phyloP scores from a whole-genome alignment of 2,329 filamentous ascomycete species.

The Colletotrichum sansevieriae region DNA sequence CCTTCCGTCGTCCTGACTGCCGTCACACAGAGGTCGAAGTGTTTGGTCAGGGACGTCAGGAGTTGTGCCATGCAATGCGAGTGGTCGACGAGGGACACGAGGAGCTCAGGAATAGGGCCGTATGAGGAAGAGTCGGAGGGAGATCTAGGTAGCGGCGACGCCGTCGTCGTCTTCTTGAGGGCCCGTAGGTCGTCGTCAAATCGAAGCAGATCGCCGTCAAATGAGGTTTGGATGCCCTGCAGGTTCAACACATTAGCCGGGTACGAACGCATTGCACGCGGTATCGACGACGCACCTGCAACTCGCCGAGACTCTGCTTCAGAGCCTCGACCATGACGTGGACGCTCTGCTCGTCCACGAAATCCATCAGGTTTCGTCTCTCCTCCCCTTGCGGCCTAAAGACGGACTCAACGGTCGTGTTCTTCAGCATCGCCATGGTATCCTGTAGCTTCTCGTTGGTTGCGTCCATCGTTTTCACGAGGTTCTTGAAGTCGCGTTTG shows the following conservation, averaged over 20 bases:
- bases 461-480: slow-evolving; percentile 75
- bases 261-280: neutral
- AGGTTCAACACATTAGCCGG: neutral
- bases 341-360: slow-evolving; percentile 80
- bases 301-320: slow-evolving; percentile 77
- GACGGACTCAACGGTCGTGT: slow-evolving; percentile 73
- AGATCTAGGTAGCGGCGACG: slow-evolving; percentile 51
- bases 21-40: slow-evolving; percentile 94
- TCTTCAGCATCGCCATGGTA: slow-evolving; percentile 75
- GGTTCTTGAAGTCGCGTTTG: slow-evolving; percentile 70
- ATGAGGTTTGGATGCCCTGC: slow-evolving; percentile 75
- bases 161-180: slow-evolving; percentile 70
- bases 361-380: slow-evolving; percentile 77
- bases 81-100: slow-evolving; percentile 76
- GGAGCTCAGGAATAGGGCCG: slow-evolving; percentile 63
- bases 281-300: slow-evolving; percentile 65
- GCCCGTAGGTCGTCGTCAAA: slow-evolving; percentile 81
- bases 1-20: slow-evolving; percentile 92
- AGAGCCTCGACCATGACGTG: slow-evolving; percentile 74
- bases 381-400: slow-evolving; percentile 72
- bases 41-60: slow-evolving; percentile 83
- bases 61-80: slow-evolving; percentile 86
- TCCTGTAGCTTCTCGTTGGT: slow-evolving; percentile 74
- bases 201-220: slow-evolving; percentile 79
- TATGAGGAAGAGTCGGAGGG: slow-evolving; percentile 53